Base-by-base conservation (phyloP, 1,284 basidiomycete species). In the Mycosarcoma maydis region DNA sequence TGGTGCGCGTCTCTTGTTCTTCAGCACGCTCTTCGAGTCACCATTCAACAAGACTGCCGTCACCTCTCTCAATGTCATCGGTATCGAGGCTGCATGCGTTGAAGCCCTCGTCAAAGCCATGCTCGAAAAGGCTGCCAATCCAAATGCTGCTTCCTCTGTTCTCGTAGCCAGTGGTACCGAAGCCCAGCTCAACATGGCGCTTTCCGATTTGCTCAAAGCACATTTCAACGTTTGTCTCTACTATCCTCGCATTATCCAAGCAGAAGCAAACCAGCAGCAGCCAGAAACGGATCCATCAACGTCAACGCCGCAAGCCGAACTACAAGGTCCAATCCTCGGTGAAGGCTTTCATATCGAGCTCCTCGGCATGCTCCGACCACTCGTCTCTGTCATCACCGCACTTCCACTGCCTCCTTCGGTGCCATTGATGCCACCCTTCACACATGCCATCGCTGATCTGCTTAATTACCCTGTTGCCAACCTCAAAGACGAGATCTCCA, bases 211-310 rank as follows among this genome's bases (percentile, higher is more conserved):
- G 24, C 70, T 77, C 51, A 78, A 78, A 41, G 67, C 68, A 0
- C 57, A 72, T 32, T 78, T 78, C 61, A 78, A 78, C 50, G 52
- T 78, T 19, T 55, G 69, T 30, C 66, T 78, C 10, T 77, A 78
- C 58, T 77, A 76, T 33, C 75, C 76, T 7, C 44, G 75, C 14
- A 59, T 76, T 33, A 46, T 48, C 1, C 47, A 60, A 4, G 65
- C 56, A 9, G 57, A 61, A 22, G 45, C 49, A 7, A 52, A 64
- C 44, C 41, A 65, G 40, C 26, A 49, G 17, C 52, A 52, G 45
- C 27, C 22, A 16, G 16, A 47, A 29, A 11, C 45, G 13, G 30
- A 8, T 8, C 8, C 44, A 27, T 19, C 43, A 24, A 14, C 33
- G 8, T 37, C 44, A 19, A 7, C n/a, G 22, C 3, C 17, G 13